Base-by-base conservation (phyloP, 495 filamentous ascomycete species). In the Neurospora sp. region DNA sequence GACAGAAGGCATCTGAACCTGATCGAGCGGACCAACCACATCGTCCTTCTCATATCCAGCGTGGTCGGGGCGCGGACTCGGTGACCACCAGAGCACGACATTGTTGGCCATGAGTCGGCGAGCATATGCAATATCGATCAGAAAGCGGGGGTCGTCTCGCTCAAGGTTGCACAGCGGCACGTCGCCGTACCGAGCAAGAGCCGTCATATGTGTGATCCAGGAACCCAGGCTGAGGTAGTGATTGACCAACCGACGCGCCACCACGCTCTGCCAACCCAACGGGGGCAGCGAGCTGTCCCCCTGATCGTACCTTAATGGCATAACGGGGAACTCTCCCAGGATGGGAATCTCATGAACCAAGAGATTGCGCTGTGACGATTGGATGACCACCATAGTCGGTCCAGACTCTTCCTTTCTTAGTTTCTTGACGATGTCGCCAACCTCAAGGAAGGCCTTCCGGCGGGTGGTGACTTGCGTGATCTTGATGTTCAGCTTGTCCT, bases 71-170 rank as follows among this genome's bases (percentile, higher is more conserved):
- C 88, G 88, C 7, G 96, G 89, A 38, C 89, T 91, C 14, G 86
- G 85, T 40, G 94, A 97, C 96, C 96, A 99, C 96, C 96, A 99
- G n/a, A 99, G 86, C 18, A 99, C 91, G 7, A 99, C 93, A 74
- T 94, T 94, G 77, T 94, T 97, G 76, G 92, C 90, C 77, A 96
- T 94, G 70, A 99, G 83, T 12, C 96, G 89, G 70, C 96, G 84
- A 1, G 96, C 96, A 81, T 98, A 99, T 4, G 96, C 93, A 61
- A 99, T 88, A 78, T 99, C 96, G 77, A 99, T 98, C 70, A 98
- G 82, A 79, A 93, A 99, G 31, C 92, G 87, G 22, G 96, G 95
- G 77, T 99, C 96, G 75, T 98, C 94, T 59, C 89, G 90, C 78
- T 98, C 96, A 38, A 99, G 83, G 76, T 99, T 98, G 82, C 96